These are phyloP conservation scores for Uromyces viciae-fabae DNA, from an alignment of 1,284 basidiomycete genomes.

Conservation along the genomic window DNA sequence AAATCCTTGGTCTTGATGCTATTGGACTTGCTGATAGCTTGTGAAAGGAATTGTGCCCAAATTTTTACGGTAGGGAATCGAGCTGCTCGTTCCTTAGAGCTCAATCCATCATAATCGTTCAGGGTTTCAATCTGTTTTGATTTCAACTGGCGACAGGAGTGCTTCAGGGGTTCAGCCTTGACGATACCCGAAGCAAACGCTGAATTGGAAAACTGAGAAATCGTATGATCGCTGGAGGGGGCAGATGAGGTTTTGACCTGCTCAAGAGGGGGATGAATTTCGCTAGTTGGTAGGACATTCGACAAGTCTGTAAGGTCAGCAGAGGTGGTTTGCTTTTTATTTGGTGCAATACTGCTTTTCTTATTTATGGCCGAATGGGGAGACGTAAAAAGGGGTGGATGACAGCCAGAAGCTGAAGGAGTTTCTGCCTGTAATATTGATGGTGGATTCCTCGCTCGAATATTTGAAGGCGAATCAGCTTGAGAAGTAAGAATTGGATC, in stretches of 20 bases:
- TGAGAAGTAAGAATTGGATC: too few relatives aligned
- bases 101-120: constrained; percentile 28
- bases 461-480: too few relatives aligned
- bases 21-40: neutral
- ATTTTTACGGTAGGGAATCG: constrained; percentile 39
- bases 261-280: neutral
- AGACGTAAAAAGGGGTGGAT: neutral
- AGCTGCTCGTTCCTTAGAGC: constrained; percentile 12
- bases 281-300: neutral
- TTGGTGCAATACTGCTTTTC: neutral
- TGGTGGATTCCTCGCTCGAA: too few relatives aligned
- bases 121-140: constrained; percentile 28
- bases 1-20: constrained; percentile 12
- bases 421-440: too few relatives aligned
- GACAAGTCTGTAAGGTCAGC: neutral
- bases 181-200: neutral
- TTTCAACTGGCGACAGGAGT: neutral
- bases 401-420: too few relatives aligned
- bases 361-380: too few relatives aligned
- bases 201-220: neutral
- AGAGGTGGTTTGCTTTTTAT: neutral
- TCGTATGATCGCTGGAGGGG: neutral
- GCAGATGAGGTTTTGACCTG: neutral
- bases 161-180: constrained; percentile 1
- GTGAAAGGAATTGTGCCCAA: constrained; percentile 28